Evolutionary conservation across 176 grass and related monocot genomes (phyloP).

Genomic region (Ampelocalamus luodianensis): DNA sequence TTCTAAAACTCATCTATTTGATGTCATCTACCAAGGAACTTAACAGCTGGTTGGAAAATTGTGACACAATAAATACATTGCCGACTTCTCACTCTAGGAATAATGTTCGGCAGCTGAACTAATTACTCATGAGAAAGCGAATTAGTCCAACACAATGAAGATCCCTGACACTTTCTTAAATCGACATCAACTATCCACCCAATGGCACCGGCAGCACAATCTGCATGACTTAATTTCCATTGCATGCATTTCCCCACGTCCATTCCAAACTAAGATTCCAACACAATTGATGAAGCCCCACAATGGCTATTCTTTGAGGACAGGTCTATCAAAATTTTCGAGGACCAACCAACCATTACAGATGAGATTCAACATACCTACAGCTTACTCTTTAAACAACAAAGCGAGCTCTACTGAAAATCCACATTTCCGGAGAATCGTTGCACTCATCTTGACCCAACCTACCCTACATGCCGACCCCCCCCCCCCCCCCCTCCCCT

Average conservation of each 20-base stretch:
- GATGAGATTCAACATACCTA: not conserved
- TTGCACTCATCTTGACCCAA: too few relatives aligned
- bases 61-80: not conserved
- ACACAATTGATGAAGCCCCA: not conserved
- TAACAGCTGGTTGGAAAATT: not conserved
- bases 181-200: too few relatives aligned
- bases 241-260: not conserved
- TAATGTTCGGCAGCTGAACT: not conserved
- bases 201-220: not conserved
- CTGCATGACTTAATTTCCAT: not conserved
- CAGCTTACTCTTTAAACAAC: not conserved
- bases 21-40: constrained; percentile 18
- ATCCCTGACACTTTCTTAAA: not conserved
- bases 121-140: not conserved
- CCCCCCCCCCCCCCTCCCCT: too few relatives aligned
- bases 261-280: not conserved
- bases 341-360: not conserved
- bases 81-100: not conserved
- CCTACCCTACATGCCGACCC: too few relatives aligned
- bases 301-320: not conserved
- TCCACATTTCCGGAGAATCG: too few relatives aligned
- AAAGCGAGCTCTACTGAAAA: not conserved
- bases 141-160: not conserved
- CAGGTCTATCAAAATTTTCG: not conserved
- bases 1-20: not conserved